Evolutionary conservation across 2,329 filamentous ascomycete genomes (phyloP), one percentile per base, ranked within the genome.

Genomic region (Fusarium fracticaudum): DNA sequence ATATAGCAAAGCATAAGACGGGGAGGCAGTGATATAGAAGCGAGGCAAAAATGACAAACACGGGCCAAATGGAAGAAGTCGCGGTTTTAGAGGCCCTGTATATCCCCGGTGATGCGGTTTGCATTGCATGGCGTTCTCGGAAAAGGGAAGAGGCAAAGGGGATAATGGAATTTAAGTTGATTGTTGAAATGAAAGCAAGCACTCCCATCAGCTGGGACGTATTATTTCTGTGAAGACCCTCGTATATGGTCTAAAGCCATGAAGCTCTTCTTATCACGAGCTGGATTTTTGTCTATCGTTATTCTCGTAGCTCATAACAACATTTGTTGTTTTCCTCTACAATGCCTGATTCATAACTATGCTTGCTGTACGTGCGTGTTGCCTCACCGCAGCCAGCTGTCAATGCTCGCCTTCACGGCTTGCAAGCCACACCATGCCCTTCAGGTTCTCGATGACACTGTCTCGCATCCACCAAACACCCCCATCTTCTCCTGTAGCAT

Each of bases 381-480:
- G 37, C 38, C 8, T 55, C 35, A 14, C 26, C n/a, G 29, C 12
- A 37, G 33, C n/a, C 18, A 53, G 33, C 20, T 69, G 50, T 69
- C 78, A 79, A 48, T 77, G 66, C 64, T 81, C 79, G 12, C 75
- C 80, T 40, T 82, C 83, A 44, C 83, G 80, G 6, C 84, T 85
- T 24, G 84, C 85, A 63, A 90, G 81, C 85, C 88, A 90, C 2
- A 88, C 85, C 73, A 82, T 85, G 1, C 88, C 88, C 80, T 89
- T 90, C 51, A 91, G 78, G 43, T 83, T 82, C 77, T 90, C 88
- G 20, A 91, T 83, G 11, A 87, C 85, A 44, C 86, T 87, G 60
- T 89, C 87, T 58, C 86, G 80, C 78, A 91, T 82, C 89, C 89
- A 91, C 83, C 88, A 90, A 5, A 83, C 80, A 11, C 78, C 80